Percentiles rank a stretch among this genome's conserved stretches.
These are phyloP conservation scores for Garcia nutans DNA, from an alignment of 345 rosid species.

Conservation along the genomic window DNA sequence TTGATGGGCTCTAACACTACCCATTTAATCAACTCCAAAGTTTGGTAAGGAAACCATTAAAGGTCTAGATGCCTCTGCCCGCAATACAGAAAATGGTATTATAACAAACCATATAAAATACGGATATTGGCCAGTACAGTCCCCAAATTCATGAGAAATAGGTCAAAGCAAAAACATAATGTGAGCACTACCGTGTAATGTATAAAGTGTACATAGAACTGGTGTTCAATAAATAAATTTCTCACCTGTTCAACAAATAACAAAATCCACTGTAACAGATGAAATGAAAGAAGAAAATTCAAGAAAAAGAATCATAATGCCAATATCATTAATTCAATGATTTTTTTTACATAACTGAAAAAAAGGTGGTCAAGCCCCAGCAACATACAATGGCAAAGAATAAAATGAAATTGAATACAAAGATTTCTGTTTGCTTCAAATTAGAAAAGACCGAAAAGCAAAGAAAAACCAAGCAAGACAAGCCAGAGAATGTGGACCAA, in stretches of 20 bases:
- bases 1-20: constrained; percentile 18
- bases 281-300: no score
- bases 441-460: constrained; percentile 71
- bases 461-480: constrained; percentile 71
- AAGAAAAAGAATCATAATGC: no score
- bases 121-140: background rate
- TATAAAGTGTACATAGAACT: background rate
- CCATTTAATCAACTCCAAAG: constrained; percentile 71
- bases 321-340: no score
- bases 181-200: constrained; percentile 2
- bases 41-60: constrained; percentile 76
- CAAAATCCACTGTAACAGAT: no score
- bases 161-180: constrained; percentile 14
- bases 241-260: no score
- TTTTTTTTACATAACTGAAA: no score
- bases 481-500: constrained; percentile 90
- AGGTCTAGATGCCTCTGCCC: constrained; percentile 74
- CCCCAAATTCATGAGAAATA: background rate
- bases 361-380: no score
- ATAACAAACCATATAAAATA: constrained; percentile 6
- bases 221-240: background rate
- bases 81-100: background rate
- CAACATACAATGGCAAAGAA: no score
- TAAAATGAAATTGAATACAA: no score
- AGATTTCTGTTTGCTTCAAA: background rate